Conservation (phyloP, 2,329 filamentous ascomycete species). For the Phialocephala sp. region DNA sequence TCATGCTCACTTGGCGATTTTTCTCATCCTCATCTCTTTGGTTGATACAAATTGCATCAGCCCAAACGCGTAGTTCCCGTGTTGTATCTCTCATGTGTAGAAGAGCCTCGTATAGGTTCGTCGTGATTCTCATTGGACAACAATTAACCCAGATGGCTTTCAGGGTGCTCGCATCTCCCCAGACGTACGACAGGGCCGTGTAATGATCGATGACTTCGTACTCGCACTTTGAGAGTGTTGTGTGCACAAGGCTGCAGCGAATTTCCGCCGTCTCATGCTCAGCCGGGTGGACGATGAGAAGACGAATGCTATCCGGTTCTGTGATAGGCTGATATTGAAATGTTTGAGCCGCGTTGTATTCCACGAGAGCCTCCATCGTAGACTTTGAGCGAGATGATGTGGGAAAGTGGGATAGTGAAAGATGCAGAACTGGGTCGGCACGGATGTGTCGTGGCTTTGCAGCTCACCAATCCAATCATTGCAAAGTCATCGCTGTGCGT, state of each 20-base stretch:
- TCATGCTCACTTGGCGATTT: not conserved
- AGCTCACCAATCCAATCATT: too few species aligned
- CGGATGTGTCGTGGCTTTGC: too few species aligned
- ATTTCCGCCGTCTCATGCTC: conserved; percentile 11
- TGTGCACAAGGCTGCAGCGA: conserved; percentile 24
- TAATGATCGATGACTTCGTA: conserved; percentile 22
- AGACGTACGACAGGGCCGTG: conserved; percentile 23
- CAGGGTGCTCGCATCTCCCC: conserved; percentile 16
- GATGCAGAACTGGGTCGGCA: too few species aligned
- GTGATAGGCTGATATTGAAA: not conserved
- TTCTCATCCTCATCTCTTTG: conserved; percentile 4
- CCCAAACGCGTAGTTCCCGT: conserved; percentile 13
- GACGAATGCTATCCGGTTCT: not conserved
- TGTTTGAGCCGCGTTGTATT: conserved; percentile 9
- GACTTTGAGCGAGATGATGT: not conserved
- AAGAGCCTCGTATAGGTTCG: conserved; percentile 21
- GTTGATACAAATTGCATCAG: conserved; percentile 21
- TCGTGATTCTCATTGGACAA: conserved; percentile 13
- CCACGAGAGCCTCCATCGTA: not conserved
- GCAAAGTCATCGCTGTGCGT: too few species aligned
- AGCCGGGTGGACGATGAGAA: conserved; percentile 17
- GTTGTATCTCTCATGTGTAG: conserved; percentile 15
- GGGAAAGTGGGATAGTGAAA: too few species aligned
- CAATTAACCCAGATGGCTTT: conserved; percentile 16
- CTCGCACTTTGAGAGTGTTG: conserved; percentile 16